Evolutionary conservation across 768 basidiomycete genomes (phyloP).

Genomic region (Coprinellus aureogranulatus): DNA sequence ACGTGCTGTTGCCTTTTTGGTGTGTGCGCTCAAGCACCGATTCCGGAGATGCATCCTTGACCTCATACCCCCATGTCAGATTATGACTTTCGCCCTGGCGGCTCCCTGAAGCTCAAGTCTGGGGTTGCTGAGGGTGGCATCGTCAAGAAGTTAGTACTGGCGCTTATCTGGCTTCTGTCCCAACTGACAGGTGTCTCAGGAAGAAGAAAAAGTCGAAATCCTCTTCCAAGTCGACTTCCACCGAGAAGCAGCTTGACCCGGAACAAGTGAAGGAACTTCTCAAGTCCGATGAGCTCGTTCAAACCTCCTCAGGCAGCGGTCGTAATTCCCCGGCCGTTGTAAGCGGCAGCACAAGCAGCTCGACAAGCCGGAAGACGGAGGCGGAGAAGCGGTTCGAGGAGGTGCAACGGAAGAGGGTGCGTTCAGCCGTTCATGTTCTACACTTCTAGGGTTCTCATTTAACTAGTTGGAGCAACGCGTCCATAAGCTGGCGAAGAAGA

Average conservation of each 20-base stretch:
- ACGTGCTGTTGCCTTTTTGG: constrained; percentile 19
- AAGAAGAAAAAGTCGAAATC: constrained; percentile 84
- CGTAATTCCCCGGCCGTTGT: constrained; percentile 60
- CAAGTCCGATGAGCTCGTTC: constrained; percentile 43
- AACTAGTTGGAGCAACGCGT: constrained; percentile 71
- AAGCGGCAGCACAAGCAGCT: constrained; percentile 32
- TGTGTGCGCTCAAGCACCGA: background rate
- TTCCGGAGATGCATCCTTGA: constrained; percentile 11
- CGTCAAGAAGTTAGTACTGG: constrained; percentile 68
- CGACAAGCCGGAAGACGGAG: constrained; percentile 69
- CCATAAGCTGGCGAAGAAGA: constrained; percentile 73
- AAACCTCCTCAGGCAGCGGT: constrained; percentile 52
- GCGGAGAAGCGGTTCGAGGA: constrained; percentile 88
- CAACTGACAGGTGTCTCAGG: constrained; percentile 15
- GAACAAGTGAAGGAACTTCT: constrained; percentile 51
- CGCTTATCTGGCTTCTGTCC: constrained; percentile 7
- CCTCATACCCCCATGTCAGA: constrained; percentile 59
- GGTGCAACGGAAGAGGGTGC: constrained; percentile 76
- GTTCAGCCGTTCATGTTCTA: no score
- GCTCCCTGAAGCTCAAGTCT: constrained; percentile 89
- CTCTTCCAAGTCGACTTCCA: constrained; percentile 42
- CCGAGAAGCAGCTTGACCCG: constrained; percentile 44
- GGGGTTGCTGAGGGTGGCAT: constrained; percentile 74
- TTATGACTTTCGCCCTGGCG: constrained; percentile 82
- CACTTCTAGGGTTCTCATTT: background rate